Evolutionary conservation across 495 filamentous ascomycete genomes (phyloP).

Genomic region (Penicillium macrosclerotiorum): DNA sequence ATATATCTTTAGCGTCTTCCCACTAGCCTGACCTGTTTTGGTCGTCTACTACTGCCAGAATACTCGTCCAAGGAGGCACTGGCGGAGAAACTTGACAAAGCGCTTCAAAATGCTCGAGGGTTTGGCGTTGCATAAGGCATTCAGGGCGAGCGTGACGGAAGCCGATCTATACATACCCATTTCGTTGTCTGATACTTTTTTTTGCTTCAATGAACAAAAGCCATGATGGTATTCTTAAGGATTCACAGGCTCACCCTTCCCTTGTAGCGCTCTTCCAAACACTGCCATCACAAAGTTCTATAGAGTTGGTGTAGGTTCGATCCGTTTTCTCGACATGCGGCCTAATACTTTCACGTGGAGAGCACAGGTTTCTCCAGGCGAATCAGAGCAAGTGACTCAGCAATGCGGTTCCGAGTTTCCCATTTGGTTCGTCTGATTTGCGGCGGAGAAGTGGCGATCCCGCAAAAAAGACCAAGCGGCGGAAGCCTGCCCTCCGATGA

Average conservation of each 20-base stretch:
- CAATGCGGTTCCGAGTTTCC: constrained; percentile 2
- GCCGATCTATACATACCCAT: constrained; percentile 22
- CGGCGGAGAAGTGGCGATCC: constrained; percentile 6
- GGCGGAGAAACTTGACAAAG: constrained; percentile 70
- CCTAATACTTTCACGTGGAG: not conserved
- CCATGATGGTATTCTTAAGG: not conserved
- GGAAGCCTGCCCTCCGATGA: constrained; percentile 18
- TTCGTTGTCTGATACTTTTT: constrained; percentile 3
- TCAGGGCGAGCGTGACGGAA: not conserved
- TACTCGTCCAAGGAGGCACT: constrained; percentile 69
- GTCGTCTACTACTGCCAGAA: constrained; percentile 78
- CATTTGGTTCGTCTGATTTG: constrained; percentile 11
- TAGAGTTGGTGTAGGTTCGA: no score
- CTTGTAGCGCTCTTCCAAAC: no score
- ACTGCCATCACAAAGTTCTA: no score
- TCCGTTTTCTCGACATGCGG: not conserved
- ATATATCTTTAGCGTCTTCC: constrained; percentile 59
- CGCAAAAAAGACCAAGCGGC: constrained; percentile 5
- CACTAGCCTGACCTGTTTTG: constrained; percentile 86
- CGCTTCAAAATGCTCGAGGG: constrained; percentile 87
- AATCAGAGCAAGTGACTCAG: constrained; percentile 18
- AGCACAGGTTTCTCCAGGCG: not conserved
- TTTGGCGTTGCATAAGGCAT: constrained; percentile 67
- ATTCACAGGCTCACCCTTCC: no score
- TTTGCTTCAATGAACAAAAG: constrained; percentile 1